phyloP scores from a whole-genome alignment of 441 rosid species.

The Eruca vesicaria region DNA sequence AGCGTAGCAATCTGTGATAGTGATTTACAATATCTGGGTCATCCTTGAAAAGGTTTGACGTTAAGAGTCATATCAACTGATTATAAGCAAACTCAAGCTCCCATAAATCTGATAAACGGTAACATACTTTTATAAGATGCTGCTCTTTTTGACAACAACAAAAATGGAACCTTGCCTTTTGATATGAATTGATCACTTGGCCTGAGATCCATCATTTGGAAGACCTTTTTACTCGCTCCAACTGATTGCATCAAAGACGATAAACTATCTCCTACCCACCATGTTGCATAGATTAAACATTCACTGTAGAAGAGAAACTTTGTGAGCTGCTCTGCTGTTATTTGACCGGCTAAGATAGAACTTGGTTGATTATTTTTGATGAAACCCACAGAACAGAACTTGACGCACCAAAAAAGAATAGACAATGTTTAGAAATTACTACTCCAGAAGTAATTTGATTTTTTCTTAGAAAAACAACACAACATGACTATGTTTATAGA shows the following conservation, averaged over 20 bases:
- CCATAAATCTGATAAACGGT: not conserved
- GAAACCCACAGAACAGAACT: too few relatives aligned
- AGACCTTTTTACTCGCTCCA: constrained; percentile 98
- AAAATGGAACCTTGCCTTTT: constrained; percentile 59
- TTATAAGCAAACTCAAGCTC: constrained; percentile 1
- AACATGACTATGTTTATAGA: too few relatives aligned
- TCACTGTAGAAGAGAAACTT: constrained; percentile 93
- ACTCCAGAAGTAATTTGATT: too few relatives aligned
- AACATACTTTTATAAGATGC: not conserved
- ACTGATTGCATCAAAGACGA: constrained; percentile 92
- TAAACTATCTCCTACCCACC: constrained; percentile 97
- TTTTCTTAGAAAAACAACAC: too few relatives aligned
- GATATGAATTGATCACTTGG: constrained; percentile 75
- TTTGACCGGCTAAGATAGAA: constrained; percentile 80
- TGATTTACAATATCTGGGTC: not conserved
- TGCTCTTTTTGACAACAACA: not conserved
- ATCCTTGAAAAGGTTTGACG: constrained; percentile 1
- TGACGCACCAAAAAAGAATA: too few relatives aligned
- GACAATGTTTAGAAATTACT: too few relatives aligned
- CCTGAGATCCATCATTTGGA: constrained; percentile 92
- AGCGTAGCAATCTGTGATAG: not conserved
- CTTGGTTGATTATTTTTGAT: too few relatives aligned
- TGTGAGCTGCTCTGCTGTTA: constrained; percentile 91
- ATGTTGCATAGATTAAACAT: constrained; percentile 93
- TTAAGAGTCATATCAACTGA: not conserved